Percentiles rank a stretch among this genome's conserved stretches.
These are phyloP conservation scores for Hansenula lynferdii DNA, from an alignment of 1,139 yeast species.

Conservation along the genomic window DNA sequence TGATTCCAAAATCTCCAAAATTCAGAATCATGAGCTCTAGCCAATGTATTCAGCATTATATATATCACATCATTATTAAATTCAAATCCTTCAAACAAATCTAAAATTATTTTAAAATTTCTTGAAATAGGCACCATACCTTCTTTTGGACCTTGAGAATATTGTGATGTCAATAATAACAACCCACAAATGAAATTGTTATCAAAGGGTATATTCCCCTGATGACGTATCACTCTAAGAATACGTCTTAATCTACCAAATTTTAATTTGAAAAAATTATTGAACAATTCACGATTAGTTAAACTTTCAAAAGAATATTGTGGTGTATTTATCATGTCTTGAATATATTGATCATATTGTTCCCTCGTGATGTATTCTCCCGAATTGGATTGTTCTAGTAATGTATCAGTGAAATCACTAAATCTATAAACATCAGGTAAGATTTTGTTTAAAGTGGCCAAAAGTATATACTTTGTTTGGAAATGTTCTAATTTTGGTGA, in stretches of 20 bases:
- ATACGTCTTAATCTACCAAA: conserved; percentile 7
- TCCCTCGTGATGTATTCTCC: conserved; percentile 11
- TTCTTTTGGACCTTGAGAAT: conserved; percentile 7
- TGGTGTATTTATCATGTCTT: conserved; percentile 3
- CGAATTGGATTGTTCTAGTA: conserved; percentile 12
- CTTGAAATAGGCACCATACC: too few species aligned
- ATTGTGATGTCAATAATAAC: conserved; percentile 16
- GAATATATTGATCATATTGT: conserved; percentile 7
- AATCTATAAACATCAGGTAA: conserved; percentile 31
- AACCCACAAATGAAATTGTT: conserved; percentile 10
- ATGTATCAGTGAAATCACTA: conserved; percentile 4
- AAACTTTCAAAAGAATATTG: background rate
- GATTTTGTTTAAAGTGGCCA: conserved; percentile 33
- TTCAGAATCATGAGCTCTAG: conserved; percentile 12
- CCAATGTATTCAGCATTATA: conserved; percentile 14
- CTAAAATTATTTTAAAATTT: conserved; percentile 7
- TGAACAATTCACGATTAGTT: conserved; percentile 4
- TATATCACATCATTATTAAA: conserved; percentile 9
- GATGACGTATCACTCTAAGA: conserved; percentile 7
- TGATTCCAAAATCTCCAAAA: conserved; percentile 18
- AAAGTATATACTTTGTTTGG: conserved; percentile 33
- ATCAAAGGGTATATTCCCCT: conserved; percentile 6
- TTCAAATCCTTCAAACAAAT: conserved; percentile 6
- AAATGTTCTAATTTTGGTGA: conserved; percentile 28
- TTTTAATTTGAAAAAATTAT: conserved; percentile 3